phyloP scores from a whole-genome alignment of 805 yeast species.

The Candida pini region DNA sequence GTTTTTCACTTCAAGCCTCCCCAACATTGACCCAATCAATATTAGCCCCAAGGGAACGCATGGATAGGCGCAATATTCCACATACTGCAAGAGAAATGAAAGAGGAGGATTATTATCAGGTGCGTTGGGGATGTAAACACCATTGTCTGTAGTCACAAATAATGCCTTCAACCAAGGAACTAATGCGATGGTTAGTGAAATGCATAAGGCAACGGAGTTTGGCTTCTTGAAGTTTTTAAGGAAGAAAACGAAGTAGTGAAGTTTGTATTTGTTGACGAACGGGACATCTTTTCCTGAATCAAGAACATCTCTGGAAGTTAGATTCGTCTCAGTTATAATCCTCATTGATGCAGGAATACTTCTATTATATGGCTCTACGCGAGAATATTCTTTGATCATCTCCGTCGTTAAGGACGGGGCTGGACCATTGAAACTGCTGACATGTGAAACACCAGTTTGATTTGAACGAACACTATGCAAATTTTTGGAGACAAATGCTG shows the following conservation, averaged over 20 bases:
- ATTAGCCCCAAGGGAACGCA: slow-evolving; percentile 52
- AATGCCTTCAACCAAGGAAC: slow-evolving; percentile 50
- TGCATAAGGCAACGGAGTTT: slow-evolving; percentile 39
- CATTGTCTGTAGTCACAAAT: slow-evolving; percentile 30
- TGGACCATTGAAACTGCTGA: slow-evolving; percentile 3
- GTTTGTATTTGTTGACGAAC: slow-evolving; percentile 25
- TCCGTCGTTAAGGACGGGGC: slow-evolving; percentile 24
- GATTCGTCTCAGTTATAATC: slow-evolving; percentile 30
- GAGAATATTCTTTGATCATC: slow-evolving; percentile 30
- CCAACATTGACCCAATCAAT: slow-evolving; percentile 48
- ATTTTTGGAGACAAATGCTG: no score
- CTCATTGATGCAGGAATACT: slow-evolving; percentile 23
- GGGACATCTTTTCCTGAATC: slow-evolving; percentile 19
- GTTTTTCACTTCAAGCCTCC: slow-evolving; percentile 40
- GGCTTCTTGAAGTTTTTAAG: slow-evolving; percentile 45
- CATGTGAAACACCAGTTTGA: no score
- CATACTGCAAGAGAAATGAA: slow-evolving; percentile 45
- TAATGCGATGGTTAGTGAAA: slow-evolving; percentile 43
- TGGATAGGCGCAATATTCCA: slow-evolving; percentile 45
- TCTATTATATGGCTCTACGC: slow-evolving; percentile 28
- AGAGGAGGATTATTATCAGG: slow-evolving; percentile 52
- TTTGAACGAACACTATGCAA: no score
- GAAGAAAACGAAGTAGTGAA: slow-evolving; percentile 27
- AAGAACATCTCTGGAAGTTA: slow-evolving; percentile 21
- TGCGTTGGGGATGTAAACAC: slow-evolving; percentile 27